Conservation (phyloP, 1,139 yeast species). For the Yamadazyma friedrichii region DNA sequence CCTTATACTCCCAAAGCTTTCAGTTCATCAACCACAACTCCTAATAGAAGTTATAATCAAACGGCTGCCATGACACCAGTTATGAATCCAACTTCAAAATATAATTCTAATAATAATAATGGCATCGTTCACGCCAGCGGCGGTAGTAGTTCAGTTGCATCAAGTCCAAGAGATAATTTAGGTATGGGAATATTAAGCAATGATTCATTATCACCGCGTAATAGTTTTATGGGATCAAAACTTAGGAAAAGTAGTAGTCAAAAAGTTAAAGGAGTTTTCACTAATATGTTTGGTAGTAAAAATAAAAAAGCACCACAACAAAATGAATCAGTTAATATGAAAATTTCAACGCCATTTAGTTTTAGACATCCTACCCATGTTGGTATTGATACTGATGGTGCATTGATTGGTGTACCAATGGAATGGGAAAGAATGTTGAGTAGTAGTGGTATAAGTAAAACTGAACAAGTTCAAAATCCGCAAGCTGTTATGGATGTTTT, state of each 20-base stretch:
- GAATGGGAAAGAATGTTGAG: conserved; percentile 87
- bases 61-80: conserved; percentile 39
- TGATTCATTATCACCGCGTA: conserved; percentile 13
- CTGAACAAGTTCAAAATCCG: conserved; percentile 87
- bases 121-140: not conserved
- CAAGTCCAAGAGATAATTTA: conserved; percentile 28
- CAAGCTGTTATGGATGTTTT: conserved; percentile 94
- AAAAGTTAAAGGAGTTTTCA: conserved; percentile 40
- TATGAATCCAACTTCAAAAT: conserved; percentile 19
- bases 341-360: conserved; percentile 86
- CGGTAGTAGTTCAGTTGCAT: conserved; percentile 13
- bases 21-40: conserved; percentile 16
- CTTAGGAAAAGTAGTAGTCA: conserved; percentile 36
- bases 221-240: conserved; percentile 16
- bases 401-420: conserved; percentile 85
- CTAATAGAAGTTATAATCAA: conserved; percentile 21
- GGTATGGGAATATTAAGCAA: conserved; percentile 23
- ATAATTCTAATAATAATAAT: conserved; percentile 7
- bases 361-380: conserved; percentile 93
- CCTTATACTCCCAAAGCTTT: conserved; percentile 11
- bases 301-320: conserved; percentile 12
- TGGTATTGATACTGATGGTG: conserved; percentile 85
- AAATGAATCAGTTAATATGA: conserved; percentile 42
- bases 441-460: conserved; percentile 81
- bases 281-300: conserved; percentile 38